Percentiles rank a stretch among this genome's conserved stretches.
These are phyloP conservation scores for Blakeslea trispora DNA, from an alignment of 371 early-diverging fungal genomes.

Conservation along the genomic window DNA sequence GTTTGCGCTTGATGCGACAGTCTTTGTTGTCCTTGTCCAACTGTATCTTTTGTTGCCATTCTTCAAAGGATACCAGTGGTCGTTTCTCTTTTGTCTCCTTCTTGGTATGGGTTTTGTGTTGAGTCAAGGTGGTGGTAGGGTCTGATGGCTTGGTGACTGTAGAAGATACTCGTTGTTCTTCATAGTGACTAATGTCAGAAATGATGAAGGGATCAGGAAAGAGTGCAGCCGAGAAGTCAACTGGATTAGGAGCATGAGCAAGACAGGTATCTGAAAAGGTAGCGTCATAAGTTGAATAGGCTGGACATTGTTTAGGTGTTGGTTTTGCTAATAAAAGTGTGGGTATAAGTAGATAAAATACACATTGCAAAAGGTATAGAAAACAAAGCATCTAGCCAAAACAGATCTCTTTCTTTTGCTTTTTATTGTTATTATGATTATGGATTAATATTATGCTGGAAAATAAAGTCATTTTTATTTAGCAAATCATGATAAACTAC, in stretches of 20 bases:
- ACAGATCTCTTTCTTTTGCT: background rate
- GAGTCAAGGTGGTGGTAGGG: background rate
- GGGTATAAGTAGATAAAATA: background rate
- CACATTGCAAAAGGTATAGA: background rate
- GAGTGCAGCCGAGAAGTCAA: slow-evolving; percentile 19
- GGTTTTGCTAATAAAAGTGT: slow-evolving; percentile 3
- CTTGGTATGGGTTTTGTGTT: background rate
- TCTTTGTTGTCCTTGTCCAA: slow-evolving; percentile 32
- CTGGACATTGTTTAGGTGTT: slow-evolving; percentile 22
- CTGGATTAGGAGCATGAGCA: slow-evolving; percentile 19
- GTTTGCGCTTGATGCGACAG: slow-evolving; percentile 21
- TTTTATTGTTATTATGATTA: too few relatives aligned
- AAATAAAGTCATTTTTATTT: background rate
- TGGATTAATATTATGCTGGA: background rate
- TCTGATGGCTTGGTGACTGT: background rate
- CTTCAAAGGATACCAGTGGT: slow-evolving; percentile 42
- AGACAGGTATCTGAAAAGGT: slow-evolving; percentile 25
- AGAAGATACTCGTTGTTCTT: background rate
- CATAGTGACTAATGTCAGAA: slow-evolving; percentile 6
- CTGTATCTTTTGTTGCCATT: slow-evolving; percentile 35
- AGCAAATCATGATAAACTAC: too few relatives aligned
- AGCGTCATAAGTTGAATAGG: slow-evolving; percentile 24
- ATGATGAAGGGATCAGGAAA: slow-evolving; percentile 21
- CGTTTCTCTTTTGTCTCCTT: background rate
- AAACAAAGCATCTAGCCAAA: background rate